Evolutionary conservation across 139 green algal species (phyloP), one percentile per base, ranked within the genome.

Genomic region (Gonium pectorale): DNA sequence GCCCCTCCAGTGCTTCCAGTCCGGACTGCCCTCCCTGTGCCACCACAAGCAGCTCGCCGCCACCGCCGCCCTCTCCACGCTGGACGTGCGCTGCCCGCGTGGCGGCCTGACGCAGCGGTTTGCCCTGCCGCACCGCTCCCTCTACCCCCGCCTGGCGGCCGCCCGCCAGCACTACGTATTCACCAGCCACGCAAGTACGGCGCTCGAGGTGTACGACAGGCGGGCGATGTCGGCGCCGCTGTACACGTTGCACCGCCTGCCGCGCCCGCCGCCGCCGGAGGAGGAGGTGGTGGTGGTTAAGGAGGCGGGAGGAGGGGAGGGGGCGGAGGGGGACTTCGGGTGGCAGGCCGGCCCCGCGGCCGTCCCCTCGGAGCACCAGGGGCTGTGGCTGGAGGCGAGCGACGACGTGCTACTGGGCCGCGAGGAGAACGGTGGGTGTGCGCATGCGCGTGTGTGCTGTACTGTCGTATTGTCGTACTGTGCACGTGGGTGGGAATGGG

Each of bases 121-220:
- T 69, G n/a, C 62, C 1, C 70, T 89, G 26, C 64, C 68, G 19
- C 90, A 93, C 82, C 80, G 90, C 73, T 88, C 80, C 79, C 56
- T 90, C 17, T 90, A 87, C 86, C 90, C 90, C 0, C 85, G 67
- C 11, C 31, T 93, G 54, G 62, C 67, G 9, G 26, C 44, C 2
- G 70, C 79, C 19, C 63, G 87, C 3, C 67, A 88, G n/a, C 81
- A 89, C 77, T 93, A 56, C 49, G 56, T 92, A 31, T 75, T 92
- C 43, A 90, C 84, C 15, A 90, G 82, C 78, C 90, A 93, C 22
- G 87, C 88, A 0, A 83, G 81, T 44, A 67, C 60, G 5, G 67
- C 89, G 15, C 46, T 92, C 62, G 71, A 63, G 9, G 67, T 88
- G 44, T 86, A 88, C 82, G 89, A 92, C 78, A 73, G 85, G 35